Evolutionary conservation across 2,329 filamentous ascomycete species (phyloP).

Genomic region (Apiospora arundinis): DNA sequence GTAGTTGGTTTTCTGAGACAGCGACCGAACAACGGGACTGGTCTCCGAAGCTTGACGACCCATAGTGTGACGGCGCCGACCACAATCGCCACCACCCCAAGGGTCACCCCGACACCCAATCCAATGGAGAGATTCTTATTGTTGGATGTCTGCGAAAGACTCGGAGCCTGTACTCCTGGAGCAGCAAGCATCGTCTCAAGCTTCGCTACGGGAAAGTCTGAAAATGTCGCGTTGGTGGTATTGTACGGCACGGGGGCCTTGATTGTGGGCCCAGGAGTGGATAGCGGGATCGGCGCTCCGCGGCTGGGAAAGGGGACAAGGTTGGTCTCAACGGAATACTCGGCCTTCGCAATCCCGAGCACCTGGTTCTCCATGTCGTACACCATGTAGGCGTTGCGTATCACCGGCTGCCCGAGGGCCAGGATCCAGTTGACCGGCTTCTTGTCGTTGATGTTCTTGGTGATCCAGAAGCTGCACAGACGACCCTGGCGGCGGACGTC

Average conservation of each 20-base stretch:
- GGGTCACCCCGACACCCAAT: not conserved
- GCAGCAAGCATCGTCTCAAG: not conserved
- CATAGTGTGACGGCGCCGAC: not conserved
- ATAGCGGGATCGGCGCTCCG: not conserved
- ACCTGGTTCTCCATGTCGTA: not conserved
- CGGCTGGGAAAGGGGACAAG: not conserved
- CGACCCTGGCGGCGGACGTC: not conserved
- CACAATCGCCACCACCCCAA: not conserved
- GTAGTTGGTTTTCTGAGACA: not conserved
- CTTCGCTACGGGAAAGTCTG: not conserved
- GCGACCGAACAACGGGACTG: not conserved
- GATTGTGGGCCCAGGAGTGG: not conserved
- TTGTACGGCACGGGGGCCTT: not conserved
- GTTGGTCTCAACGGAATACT: not conserved
- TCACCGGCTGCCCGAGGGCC: not conserved
- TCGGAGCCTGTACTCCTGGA: not conserved
- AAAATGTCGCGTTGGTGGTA: not conserved
- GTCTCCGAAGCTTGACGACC: not conserved
- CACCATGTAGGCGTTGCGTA: not conserved
- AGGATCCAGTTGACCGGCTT: not conserved
- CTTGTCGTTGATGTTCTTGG: not conserved
- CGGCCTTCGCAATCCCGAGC: not conserved
- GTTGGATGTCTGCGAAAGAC: not conserved
- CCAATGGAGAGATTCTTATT: not conserved
- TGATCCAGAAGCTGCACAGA: not conserved